Conservation (phyloP, 345 rosid species). For the Cardamine occulta region DNA sequence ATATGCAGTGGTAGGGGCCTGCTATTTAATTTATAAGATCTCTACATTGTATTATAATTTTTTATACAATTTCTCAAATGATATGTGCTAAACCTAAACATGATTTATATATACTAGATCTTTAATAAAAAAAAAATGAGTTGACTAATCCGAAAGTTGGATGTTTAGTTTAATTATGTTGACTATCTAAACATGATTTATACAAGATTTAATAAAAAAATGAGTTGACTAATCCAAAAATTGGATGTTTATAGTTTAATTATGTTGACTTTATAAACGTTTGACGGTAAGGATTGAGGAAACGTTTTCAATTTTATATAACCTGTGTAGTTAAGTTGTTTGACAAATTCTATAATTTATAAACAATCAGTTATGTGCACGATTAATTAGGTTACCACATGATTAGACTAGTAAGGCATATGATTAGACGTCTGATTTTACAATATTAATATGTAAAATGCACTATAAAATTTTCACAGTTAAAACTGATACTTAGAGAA, state of each 20-base stretch:
- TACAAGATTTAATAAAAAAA: neutral
- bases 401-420: neutral
- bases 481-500: neutral
- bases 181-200: slow-evolving; percentile 2
- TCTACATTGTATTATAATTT: neutral
- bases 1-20: slow-evolving; percentile 6
- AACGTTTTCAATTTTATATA: neutral
- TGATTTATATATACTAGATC: neutral
- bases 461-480: neutral
- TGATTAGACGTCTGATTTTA: neutral
- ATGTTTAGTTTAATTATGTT: neutral
- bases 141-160: slow-evolving; percentile 1
- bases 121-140: neutral
- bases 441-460: neutral
- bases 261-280: neutral
- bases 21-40: neutral
- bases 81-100: slow-evolving; percentile 21
- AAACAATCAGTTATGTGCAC: neutral
- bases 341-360: neutral
- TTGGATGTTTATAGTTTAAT: neutral
- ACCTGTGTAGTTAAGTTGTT: neutral
- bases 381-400: neutral
- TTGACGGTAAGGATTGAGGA: neutral
- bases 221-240: neutral
- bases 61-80: neutral